Evolutionary conservation across 1,139 yeast species (phyloP).

Genomic region (Pichia norvegensis): DNA sequence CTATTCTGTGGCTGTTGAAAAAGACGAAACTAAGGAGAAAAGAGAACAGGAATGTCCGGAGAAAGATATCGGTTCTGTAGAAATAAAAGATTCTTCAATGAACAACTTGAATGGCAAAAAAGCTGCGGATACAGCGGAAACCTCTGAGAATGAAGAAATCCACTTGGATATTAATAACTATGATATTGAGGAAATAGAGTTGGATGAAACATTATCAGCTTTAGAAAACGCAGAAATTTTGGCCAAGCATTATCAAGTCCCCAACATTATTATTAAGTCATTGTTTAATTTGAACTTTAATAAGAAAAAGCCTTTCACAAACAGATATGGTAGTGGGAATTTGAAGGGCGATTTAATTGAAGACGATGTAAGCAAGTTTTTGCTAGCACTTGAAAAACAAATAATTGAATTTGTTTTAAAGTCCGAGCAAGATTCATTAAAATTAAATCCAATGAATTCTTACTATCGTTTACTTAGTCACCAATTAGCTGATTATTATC

Average conservation of each 20-base stretch:
- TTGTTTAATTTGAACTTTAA: conserved; percentile 24
- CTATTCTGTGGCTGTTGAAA: background rate
- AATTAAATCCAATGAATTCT: conserved; percentile 51
- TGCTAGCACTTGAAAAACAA: conserved; percentile 46
- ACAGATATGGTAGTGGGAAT: background rate
- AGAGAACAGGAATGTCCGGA: background rate
- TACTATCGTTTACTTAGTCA: conserved; percentile 60
- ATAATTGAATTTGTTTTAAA: conserved; percentile 34
- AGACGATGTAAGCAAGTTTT: conserved; percentile 30
- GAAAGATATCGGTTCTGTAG: background rate
- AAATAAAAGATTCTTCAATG: background rate
- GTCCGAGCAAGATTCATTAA: conserved; percentile 35
- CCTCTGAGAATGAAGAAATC: background rate
- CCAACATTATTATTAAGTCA: conserved; percentile 25
- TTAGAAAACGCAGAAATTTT: conserved; percentile 9
- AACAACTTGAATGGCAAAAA: background rate
- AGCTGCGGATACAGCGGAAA: background rate
- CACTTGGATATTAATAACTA: background rate
- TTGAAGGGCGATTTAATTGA: background rate
- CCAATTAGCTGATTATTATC: conserved; percentile 61
- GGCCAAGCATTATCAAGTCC: conserved; percentile 20
- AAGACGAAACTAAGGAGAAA: background rate
- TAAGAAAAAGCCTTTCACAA: conserved; percentile 8
- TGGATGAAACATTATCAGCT: conserved; percentile 9
- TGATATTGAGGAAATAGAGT: conserved; percentile 6